phyloP scores from a whole-genome alignment of 2,329 filamentous ascomycete species.

The Fusarium sp. region DNA sequence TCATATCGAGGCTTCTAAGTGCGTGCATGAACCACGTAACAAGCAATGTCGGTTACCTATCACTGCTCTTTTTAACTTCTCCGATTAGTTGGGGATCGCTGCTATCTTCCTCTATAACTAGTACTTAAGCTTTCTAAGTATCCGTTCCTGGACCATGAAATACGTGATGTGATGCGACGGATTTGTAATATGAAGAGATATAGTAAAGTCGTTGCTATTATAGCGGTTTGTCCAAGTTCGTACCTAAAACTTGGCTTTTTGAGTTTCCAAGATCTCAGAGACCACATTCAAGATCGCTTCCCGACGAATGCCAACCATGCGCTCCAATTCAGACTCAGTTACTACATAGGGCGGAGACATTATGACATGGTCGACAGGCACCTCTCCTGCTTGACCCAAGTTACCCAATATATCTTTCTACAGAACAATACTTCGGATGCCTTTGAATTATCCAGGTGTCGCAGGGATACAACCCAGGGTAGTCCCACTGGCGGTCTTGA shows the following conservation, averaged over 20 bases:
- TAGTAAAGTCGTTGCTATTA: not conserved
- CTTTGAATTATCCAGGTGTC: not conserved
- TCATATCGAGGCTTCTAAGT: not conserved
- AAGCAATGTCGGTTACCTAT: not conserved
- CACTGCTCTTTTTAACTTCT: not conserved
- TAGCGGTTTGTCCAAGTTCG: not conserved
- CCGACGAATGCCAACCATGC: not conserved
- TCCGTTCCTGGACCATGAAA: not conserved
- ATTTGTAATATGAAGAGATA: not conserved
- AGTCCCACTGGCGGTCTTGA: constrained; percentile 10
- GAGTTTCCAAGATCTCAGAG: not conserved
- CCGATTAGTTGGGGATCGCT: not conserved
- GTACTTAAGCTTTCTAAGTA: not conserved
- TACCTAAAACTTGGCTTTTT: not conserved
- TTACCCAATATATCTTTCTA: not conserved
- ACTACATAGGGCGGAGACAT: constrained; percentile 5
- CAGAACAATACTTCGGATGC: not conserved
- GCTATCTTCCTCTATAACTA: not conserved
- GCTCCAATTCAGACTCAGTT: not conserved
- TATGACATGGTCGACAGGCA: constrained; percentile 11
- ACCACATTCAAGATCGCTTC: not conserved
- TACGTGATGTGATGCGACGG: not conserved
- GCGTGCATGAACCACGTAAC: not conserved
- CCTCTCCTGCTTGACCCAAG: not conserved
- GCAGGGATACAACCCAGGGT: not conserved